phyloP scores from a whole-genome alignment of 192 early-diverging fungal species.

The Gamsiella multidivaricata region DNA sequence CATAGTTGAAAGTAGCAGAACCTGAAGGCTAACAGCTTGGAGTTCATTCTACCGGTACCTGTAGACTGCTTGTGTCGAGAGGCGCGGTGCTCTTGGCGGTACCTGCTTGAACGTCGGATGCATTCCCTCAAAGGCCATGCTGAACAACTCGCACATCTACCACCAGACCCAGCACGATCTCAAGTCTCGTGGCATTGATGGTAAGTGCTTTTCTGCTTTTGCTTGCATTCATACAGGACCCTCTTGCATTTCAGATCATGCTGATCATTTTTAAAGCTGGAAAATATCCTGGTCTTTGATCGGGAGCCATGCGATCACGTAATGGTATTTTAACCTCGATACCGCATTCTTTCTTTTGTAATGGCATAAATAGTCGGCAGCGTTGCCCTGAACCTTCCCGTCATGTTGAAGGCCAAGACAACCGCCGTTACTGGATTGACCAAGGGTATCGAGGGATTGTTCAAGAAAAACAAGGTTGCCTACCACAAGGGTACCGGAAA shows the following conservation, averaged over 20 bases:
- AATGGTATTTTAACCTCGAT: not conserved
- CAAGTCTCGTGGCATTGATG: constrained; percentile 92
- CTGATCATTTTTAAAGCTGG: too few relatives aligned
- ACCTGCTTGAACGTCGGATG: constrained; percentile 99
- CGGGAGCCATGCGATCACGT: not conserved
- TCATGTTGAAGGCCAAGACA: constrained; percentile 93
- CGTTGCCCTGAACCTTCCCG: constrained; percentile 85
- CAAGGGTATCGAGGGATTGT: constrained; percentile 91
- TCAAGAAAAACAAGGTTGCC: constrained; percentile 98
- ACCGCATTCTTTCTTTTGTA: not conserved
- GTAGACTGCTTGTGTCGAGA: constrained; percentile 96
- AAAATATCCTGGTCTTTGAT: too few relatives aligned
- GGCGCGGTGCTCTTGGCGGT: constrained; percentile 94
- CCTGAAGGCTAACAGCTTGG: too few relatives aligned
- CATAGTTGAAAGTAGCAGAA: too few relatives aligned
- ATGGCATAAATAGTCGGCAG: constrained; percentile 66
- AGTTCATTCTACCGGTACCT: not conserved
- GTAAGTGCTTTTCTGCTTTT: constrained; percentile 46
- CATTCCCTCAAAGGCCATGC: constrained; percentile 98
- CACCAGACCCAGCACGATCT: constrained; percentile 94
- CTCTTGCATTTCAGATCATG: too few relatives aligned
- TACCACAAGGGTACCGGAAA: constrained; percentile 94
- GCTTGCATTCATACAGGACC: too few relatives aligned
- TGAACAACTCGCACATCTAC: constrained; percentile 98
- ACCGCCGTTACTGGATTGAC: constrained; percentile 90